Base-by-base conservation (phyloP, 2,329 filamentous ascomycete genomes). In the Sordariomycetes sp. region DNA sequence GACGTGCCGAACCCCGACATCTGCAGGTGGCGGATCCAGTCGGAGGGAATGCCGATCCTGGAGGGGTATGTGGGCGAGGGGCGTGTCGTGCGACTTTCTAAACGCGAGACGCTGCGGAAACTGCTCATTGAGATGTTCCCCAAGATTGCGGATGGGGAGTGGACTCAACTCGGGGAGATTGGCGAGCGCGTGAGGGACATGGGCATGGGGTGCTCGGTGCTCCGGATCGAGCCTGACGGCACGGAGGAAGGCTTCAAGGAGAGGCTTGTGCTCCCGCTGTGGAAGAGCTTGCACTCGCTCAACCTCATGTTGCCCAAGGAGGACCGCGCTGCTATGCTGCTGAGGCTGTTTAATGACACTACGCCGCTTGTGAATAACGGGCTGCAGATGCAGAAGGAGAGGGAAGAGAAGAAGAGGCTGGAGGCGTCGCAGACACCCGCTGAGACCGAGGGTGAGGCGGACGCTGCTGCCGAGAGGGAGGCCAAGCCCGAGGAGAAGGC, bases 271-370 rank as follows among this genome's bases (percentile, higher is more conserved):
- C 78, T 99, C 20, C 94, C 94, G 3, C 75, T 99, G 32, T 99
- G 94, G 94, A 87, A 95, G 72, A 95, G 90, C 68, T 81, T 95
- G 60, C 85, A 91, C 64, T 92, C 87, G 22, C 78, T 97, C 59
- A 99, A 99, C 69, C 81, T 99, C 57, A 99, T 99, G 94, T 77
- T 99, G 66, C 92, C 94, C 54, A 99, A 99, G 75, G 94, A 99
- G 69, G 94, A 99, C 62, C 83, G 94, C 17, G 86, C 84, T 25
- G 94, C 94, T 1, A 95, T 97, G 89, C 74, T 97, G 63, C 76
- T 97, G 61, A 80, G 94, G 24, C 77, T 99, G 60, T 99, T 86
- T 74, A 95, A 96, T 67, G 92, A 97, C 64, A 86, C 86, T 32
- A 86, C 88, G 0, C 89, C 89, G 3, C 77, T 96, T 53, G 80